These are phyloP conservation scores for Sanghuangporus sanghuang DNA, from an alignment of 1,284 basidiomycete genomes.

Conservation along the genomic window DNA sequence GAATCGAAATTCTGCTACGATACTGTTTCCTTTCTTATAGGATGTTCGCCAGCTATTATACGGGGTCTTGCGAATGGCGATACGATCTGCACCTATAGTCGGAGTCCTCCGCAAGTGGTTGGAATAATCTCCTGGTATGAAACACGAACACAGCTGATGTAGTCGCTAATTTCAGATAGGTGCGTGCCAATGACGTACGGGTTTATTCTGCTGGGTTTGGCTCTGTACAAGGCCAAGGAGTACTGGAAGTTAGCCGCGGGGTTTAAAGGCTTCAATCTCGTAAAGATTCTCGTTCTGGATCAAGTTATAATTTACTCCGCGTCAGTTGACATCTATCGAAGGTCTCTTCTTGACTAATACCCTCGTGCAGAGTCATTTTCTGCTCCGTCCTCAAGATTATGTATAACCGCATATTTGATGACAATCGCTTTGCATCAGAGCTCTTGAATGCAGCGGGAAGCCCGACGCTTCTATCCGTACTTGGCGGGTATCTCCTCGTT, in stretches of 20 bases:
- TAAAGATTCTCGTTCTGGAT: constrained; percentile 1
- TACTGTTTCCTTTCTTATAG: background rate
- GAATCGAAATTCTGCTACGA: too few relatives aligned
- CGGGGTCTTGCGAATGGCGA: background rate
- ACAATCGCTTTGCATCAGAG: background rate
- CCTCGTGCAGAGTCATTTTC: background rate
- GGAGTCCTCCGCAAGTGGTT: too few relatives aligned
- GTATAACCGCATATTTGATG: background rate
- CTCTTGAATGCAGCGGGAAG: background rate
- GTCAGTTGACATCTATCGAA: background rate
- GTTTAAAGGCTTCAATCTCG: background rate
- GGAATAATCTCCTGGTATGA: background rate
- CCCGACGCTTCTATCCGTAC: background rate
- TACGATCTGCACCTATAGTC: too few relatives aligned
- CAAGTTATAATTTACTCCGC: background rate
- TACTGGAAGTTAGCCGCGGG: background rate
- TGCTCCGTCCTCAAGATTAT: background rate
- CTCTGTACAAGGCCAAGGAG: background rate
- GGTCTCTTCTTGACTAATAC: too few relatives aligned
- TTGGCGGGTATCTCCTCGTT: constrained; percentile 3
- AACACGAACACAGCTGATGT: background rate
- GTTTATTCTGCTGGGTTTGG: background rate
- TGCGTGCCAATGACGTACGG: background rate
- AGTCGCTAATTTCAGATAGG: background rate
- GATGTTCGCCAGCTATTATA: background rate